These are phyloP conservation scores for Fusarium luffae DNA, from an alignment of 2,329 filamentous ascomycete genomes.

Conservation along the genomic window DNA sequence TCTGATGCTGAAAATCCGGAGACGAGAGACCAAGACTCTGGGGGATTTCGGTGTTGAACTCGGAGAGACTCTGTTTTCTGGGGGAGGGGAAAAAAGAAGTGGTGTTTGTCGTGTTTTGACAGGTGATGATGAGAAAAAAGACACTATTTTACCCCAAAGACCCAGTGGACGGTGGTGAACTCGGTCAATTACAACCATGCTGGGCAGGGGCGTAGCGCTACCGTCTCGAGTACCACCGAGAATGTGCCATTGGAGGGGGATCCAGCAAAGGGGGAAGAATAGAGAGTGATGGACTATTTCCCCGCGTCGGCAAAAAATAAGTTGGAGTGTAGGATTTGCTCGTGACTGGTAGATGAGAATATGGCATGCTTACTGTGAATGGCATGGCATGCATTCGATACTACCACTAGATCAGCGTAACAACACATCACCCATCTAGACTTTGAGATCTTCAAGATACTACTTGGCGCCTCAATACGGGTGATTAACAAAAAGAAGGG, in stretches of 20 bases:
- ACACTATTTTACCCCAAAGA: conserved; percentile 20
- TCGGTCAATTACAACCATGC: conserved; percentile 47
- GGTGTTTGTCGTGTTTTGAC: conserved; percentile 7
- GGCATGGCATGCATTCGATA: not conserved
- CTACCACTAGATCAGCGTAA: not conserved
- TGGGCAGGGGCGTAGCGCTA: conserved; percentile 41
- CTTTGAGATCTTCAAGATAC: not conserved
- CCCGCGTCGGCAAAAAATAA: conserved; percentile 32
- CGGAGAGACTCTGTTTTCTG: conserved; percentile 39
- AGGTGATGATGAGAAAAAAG: conserved; percentile 1
- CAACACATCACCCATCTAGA: not conserved
- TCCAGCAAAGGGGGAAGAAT: not conserved
- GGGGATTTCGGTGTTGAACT: conserved; percentile 42
- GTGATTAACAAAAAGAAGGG: too few species aligned
- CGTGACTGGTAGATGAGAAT: conserved; percentile 4
- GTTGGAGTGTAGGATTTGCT: conserved; percentile 14
- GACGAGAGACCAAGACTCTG: conserved; percentile 14
- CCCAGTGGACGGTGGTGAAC: conserved; percentile 29
- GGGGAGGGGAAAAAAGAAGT: conserved; percentile 16
- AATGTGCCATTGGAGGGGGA: conserved; percentile 47
- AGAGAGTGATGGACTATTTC: conserved; percentile 16
- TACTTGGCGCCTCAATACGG: not conserved
- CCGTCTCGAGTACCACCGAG: conserved; percentile 50
- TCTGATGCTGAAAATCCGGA: conserved; percentile 28
- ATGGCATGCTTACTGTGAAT: not conserved